A percentile compares a stretch with the other conserved stretches of the same genome.
Conservation (phyloP, 1,284 basidiomycete species). For the Butyriboletus appendiculatus region DNA sequence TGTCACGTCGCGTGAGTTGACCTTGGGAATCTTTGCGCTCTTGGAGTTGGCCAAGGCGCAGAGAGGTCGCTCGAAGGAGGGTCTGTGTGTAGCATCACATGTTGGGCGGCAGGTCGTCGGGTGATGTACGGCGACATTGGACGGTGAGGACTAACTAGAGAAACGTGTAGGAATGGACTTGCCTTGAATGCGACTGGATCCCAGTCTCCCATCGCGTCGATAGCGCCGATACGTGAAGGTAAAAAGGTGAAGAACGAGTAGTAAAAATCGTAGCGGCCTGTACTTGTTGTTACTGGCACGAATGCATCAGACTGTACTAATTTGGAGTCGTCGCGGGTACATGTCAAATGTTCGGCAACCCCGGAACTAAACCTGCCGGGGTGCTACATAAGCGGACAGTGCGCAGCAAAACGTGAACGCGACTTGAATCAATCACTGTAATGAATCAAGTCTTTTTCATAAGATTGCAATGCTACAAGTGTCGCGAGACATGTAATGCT, state of each 20-base stretch:
- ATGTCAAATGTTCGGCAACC: background rate
- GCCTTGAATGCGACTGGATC: conserved; percentile 52
- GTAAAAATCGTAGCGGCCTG: background rate
- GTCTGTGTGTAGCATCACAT: conserved; percentile 41
- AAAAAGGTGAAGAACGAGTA: background rate
- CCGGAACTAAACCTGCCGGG: background rate
- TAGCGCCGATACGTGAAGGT: background rate
- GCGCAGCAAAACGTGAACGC: background rate
- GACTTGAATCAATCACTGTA: background rate
- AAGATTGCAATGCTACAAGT: conserved; percentile 6
- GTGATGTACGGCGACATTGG: background rate
- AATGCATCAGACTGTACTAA: conserved; percentile 1
- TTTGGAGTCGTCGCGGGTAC: background rate
- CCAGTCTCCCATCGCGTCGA: conserved; percentile 38
- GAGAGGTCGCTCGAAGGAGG: conserved; percentile 62
- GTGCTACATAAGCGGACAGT: background rate
- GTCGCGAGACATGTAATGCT: background rate
- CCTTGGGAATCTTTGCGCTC: conserved; percentile 66
- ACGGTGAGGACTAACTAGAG: background rate
- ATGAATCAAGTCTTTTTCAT: background rate
- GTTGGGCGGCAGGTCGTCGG: background rate
- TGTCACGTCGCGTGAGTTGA: conserved; percentile 61
- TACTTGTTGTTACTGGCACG: conserved; percentile 3
- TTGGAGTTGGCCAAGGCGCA: conserved; percentile 67
- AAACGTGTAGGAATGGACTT: conserved; percentile 9